Evolutionary conservation across 495 filamentous ascomycete genomes (phyloP).

Genomic region (Penicillium simplicissimum): DNA sequence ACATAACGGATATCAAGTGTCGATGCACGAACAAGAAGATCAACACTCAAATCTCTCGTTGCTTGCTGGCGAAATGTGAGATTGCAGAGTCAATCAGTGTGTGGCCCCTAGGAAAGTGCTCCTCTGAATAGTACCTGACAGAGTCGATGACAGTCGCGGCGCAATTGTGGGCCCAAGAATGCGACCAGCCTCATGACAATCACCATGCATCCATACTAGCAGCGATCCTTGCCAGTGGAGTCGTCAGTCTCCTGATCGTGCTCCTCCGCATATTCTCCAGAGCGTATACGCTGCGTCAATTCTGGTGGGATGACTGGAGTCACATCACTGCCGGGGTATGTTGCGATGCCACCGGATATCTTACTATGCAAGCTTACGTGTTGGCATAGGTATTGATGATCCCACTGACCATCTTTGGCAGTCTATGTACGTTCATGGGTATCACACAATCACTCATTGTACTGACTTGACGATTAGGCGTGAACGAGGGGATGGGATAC

Average conservation of each 20-base stretch:
- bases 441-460: neutral
- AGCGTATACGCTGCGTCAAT: slow-evolving; percentile 6
- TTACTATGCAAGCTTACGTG: neutral
- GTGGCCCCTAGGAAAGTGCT: too few species aligned
- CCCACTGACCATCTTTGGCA: slow-evolving; percentile 4
- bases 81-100: neutral
- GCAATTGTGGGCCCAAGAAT: slow-evolving; percentile 3
- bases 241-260: slow-evolving; percentile 7
- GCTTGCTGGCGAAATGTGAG: neutral
- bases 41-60: neutral
- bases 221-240: neutral
- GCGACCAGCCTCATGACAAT: slow-evolving; percentile 15
- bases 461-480: neutral
- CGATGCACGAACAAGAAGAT: neutral
- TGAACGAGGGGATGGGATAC: slow-evolving; percentile 15
- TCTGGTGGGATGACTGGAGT: slow-evolving; percentile 24
- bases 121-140: neutral
- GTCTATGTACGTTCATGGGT: slow-evolving; percentile 8
- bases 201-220: slow-evolving; percentile 6
- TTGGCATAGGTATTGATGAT: slow-evolving; percentile 5
- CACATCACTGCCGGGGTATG: slow-evolving; percentile 16
- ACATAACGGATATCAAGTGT: neutral
- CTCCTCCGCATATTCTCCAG: slow-evolving; percentile 10
- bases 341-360: neutral
- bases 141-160: neutral